Evolutionary conservation across 1,139 yeast species (phyloP).

Genomic region (Protomyces lactucae-debilis): DNA sequence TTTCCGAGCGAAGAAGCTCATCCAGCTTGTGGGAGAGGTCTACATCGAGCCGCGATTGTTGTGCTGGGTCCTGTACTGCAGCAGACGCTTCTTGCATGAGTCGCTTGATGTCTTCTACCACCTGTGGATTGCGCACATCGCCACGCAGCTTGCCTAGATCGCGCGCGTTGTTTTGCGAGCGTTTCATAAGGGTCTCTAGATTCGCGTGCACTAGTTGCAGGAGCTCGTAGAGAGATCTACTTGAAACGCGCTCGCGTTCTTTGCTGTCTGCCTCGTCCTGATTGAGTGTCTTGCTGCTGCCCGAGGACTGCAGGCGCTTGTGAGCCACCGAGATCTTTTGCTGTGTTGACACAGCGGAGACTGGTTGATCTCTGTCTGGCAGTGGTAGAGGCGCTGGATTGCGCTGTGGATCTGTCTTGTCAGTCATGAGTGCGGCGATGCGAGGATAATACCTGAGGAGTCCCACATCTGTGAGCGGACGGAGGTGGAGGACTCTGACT

Average conservation of each 20-base stretch:
- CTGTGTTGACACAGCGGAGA: slow-evolving; percentile 14
- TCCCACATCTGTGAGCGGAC: slow-evolving; percentile 23
- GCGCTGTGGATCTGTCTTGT: slow-evolving; percentile 9
- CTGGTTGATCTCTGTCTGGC: slow-evolving; percentile 14
- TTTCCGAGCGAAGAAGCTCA: slow-evolving; percentile 1
- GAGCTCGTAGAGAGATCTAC: slow-evolving; percentile 12
- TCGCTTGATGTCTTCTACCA: slow-evolving; percentile 17
- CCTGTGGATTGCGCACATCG: slow-evolving; percentile 21
- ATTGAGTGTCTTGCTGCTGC: slow-evolving; percentile 1
- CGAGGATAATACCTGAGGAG: slow-evolving; percentile 9
- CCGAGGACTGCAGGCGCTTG: slow-evolving; percentile 6
- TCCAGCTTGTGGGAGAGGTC: slow-evolving; percentile 16
- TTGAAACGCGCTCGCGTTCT: not conserved
- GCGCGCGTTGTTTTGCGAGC: slow-evolving; percentile 22
- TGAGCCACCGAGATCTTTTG: slow-evolving; percentile 16
- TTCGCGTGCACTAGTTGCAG: slow-evolving; percentile 5
- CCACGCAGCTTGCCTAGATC: slow-evolving; percentile 21
- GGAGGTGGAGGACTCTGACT: slow-evolving; percentile 15
- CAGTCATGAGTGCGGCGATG: not conserved
- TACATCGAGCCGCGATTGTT: not conserved
- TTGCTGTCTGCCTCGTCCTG: not conserved
- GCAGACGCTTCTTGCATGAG: slow-evolving; percentile 8
- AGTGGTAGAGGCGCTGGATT: slow-evolving; percentile 23
- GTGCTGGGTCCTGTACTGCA: slow-evolving; percentile 7
- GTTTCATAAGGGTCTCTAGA: slow-evolving; percentile 19